Conservation (phyloP, 2,329 filamentous ascomycete genomes). For the Cucurbitaria berberidis region DNA sequence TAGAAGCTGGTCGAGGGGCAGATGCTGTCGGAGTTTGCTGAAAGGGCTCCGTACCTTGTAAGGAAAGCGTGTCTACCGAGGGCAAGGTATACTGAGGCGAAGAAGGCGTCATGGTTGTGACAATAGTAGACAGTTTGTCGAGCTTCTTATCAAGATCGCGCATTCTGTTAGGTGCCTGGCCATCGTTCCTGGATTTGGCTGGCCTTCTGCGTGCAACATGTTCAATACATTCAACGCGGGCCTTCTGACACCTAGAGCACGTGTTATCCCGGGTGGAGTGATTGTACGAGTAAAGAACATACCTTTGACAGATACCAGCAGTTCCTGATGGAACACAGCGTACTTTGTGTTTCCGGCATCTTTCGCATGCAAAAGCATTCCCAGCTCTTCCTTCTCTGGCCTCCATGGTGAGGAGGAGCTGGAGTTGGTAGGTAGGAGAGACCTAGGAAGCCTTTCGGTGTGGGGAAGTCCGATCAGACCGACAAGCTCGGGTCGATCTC, state of each 20-base stretch:
- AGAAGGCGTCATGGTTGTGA: constrained; percentile 35
- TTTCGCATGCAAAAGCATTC: constrained; percentile 47
- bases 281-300: constrained; percentile 17
- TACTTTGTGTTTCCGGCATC: constrained; percentile 47
- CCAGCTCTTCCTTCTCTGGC: constrained; percentile 45
- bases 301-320: constrained; percentile 43
- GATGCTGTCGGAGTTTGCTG: constrained; percentile 24
- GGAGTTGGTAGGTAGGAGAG: constrained; percentile 31
- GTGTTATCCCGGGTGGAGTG: constrained; percentile 35
- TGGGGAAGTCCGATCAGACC: constrained; percentile 48
- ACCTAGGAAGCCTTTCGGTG: constrained; percentile 33
- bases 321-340: constrained; percentile 45
- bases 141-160: constrained; percentile 45
- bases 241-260: constrained; percentile 46
- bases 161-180: constrained; percentile 35
- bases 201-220: constrained; percentile 46
- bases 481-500: constrained; percentile 34
- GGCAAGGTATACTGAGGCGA: constrained; percentile 32
- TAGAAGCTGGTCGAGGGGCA: constrained; percentile 19
- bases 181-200: constrained; percentile 39
- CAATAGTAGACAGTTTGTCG: constrained; percentile 43
- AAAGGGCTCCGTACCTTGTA: constrained; percentile 29
- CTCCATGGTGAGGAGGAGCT: constrained; percentile 42
- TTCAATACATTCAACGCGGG: constrained; percentile 45
- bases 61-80: constrained; percentile 28